Percentiles rank a stretch among this genome's conserved stretches.
phyloP scores from a whole-genome alignment of 495 filamentous ascomycete genomes.

The Aspergillus heteromorphus region DNA sequence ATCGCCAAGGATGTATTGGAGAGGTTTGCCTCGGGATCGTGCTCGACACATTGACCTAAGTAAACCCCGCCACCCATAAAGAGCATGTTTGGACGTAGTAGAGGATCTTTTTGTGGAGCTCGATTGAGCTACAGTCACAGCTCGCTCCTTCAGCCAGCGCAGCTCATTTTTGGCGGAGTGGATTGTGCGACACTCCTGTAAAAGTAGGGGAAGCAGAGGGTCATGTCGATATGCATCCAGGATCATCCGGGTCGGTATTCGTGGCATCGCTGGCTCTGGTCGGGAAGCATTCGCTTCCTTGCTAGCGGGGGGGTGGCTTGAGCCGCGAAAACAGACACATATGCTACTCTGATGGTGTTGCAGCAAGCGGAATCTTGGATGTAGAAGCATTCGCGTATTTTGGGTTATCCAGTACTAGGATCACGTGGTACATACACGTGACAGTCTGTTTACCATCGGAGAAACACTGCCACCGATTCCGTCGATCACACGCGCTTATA shows the following conservation, averaged over 20 bases:
- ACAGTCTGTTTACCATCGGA: no score
- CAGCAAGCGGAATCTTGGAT: no score
- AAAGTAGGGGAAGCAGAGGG: constrained; percentile 58
- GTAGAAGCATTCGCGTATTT: no score
- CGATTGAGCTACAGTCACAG: constrained; percentile 18
- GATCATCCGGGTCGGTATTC: constrained; percentile 57
- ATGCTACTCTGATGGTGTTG: no score
- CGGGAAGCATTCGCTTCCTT: no score
- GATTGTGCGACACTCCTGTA: constrained; percentile 64
- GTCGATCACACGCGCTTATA: no score
- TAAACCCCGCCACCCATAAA: constrained; percentile 22
- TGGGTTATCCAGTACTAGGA: no score
- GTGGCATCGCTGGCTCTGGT: constrained; percentile 62
- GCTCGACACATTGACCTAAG: constrained; percentile 49
- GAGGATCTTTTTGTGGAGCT: constrained; percentile 6
- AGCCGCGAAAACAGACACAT: no score
- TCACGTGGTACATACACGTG: no score
- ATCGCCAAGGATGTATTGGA: constrained; percentile 86
- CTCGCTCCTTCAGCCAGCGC: constrained; percentile 76
- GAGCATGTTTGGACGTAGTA: not conserved
- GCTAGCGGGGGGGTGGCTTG: no score
- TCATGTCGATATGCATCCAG: constrained; percentile 50
- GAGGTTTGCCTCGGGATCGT: constrained; percentile 61
- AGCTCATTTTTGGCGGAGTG: constrained; percentile 69
- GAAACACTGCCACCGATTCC: no score